Evolutionary conservation across 768 basidiomycete species (phyloP).

Genomic region (Lanmaoa pseudosensibilis): DNA sequence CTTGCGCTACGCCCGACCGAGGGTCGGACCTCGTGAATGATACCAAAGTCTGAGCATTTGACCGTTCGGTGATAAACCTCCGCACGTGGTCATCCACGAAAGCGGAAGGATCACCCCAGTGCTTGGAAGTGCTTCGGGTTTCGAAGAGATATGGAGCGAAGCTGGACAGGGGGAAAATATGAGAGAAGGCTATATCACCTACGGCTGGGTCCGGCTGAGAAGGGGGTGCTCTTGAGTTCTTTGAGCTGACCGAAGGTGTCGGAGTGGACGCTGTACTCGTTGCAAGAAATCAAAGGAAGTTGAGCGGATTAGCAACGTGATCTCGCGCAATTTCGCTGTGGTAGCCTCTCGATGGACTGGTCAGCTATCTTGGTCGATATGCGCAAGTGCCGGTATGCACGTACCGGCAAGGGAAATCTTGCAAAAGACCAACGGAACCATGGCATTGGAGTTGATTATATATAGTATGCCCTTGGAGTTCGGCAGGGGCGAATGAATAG

Average conservation of each 20-base stretch:
- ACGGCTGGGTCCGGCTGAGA: constrained; percentile 19
- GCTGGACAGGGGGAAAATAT: background rate
- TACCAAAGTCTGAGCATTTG: constrained; percentile 50
- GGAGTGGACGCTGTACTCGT: constrained; percentile 51
- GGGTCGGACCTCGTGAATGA: constrained; percentile 57
- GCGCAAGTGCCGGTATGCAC: constrained; percentile 50
- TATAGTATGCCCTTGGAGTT: background rate
- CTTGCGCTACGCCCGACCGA: constrained; percentile 42
- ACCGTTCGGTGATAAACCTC: constrained; percentile 19
- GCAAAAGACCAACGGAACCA: constrained; percentile 48
- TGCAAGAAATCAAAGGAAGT: constrained; percentile 59
- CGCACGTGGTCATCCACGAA: constrained; percentile 28
- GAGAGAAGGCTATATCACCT: background rate
- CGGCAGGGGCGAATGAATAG: background rate
- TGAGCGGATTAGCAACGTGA: constrained; percentile 37
- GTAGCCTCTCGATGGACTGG: constrained; percentile 29
- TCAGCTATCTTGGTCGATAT: background rate
- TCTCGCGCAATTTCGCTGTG: constrained; percentile 22
- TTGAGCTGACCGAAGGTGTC: constrained; percentile 45
- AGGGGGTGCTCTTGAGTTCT: constrained; percentile 36
- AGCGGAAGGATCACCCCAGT: constrained; percentile 47
- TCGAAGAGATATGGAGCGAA: constrained; percentile 29
- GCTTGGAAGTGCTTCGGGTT: background rate
- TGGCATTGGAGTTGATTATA: constrained; percentile 43
- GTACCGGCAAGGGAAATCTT: constrained; percentile 26